phyloP scores from a whole-genome alignment of 2,329 filamentous ascomycete species.

The Didymella glomerata region DNA sequence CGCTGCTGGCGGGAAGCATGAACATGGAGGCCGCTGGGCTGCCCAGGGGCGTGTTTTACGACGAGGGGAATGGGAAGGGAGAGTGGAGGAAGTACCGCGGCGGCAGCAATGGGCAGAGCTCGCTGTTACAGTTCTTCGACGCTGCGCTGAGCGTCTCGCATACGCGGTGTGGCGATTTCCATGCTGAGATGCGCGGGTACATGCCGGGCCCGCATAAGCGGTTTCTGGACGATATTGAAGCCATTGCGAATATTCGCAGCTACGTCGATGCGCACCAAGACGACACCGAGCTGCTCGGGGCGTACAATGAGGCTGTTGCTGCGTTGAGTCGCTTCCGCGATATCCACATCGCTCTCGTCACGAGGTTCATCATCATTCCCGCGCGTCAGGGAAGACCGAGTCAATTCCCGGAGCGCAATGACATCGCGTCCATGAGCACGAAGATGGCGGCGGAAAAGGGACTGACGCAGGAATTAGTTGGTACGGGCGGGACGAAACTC shows the following conservation, averaged over 20 bases:
- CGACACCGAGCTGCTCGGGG: constrained; percentile 48
- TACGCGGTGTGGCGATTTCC: constrained; percentile 47
- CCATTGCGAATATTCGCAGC: constrained; percentile 56
- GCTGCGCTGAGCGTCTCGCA: constrained; percentile 62
- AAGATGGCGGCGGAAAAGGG: constrained; percentile 45
- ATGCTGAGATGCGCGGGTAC: constrained; percentile 62
- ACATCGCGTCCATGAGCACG: constrained; percentile 59
- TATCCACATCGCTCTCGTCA: constrained; percentile 62
- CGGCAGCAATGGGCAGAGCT: constrained; percentile 65
- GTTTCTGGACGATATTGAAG: constrained; percentile 59
- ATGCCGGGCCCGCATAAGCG: constrained; percentile 63
- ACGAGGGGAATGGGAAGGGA: constrained; percentile 58
- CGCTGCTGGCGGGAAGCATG: constrained; percentile 62
- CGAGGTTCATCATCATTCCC: constrained; percentile 62
- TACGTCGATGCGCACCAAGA: constrained; percentile 52
- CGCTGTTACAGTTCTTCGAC: constrained; percentile 63
- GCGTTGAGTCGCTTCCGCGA: constrained; percentile 59
- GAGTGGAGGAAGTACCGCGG: constrained; percentile 62
- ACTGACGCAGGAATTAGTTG: constrained; percentile 53
- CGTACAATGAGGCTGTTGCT: constrained; percentile 58
- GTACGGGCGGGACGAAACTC: constrained; percentile 62
- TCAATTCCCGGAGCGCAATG: constrained; percentile 39
- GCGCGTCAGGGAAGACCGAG: constrained; percentile 38
- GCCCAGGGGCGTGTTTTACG: constrained; percentile 62
- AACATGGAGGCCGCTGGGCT: constrained; percentile 62